Evolutionary conservation across 495 filamentous ascomycete species (phyloP).

Genomic region (Aspergillus bertholletiae): DNA sequence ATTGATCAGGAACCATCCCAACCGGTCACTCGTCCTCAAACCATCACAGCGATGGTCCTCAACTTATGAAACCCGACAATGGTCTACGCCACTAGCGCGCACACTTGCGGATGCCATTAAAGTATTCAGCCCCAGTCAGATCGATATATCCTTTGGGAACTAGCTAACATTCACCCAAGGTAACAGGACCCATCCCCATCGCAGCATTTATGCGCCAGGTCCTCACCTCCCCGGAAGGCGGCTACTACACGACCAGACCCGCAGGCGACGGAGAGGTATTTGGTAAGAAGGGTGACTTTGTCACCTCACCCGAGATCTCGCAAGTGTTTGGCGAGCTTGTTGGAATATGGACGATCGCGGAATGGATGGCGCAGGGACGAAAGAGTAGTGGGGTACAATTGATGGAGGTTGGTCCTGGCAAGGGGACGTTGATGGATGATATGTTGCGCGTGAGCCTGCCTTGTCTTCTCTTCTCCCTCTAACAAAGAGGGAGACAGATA

Average conservation of each 20-base stretch:
- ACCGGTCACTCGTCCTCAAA: conserved; percentile 8
- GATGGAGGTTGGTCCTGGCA: conserved; percentile 90
- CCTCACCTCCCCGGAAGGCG: conserved; percentile 83
- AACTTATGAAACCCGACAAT: conserved; percentile 49
- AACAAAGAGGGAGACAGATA: neutral
- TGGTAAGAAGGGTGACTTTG: conserved; percentile 86
- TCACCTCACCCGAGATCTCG: conserved; percentile 95
- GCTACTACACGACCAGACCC: conserved; percentile 82
- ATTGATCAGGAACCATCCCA: conserved; percentile 24
- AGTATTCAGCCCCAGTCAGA: conserved; percentile 37
- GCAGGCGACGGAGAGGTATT: conserved; percentile 71
- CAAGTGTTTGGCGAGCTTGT: conserved; percentile 94
- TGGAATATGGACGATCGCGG: conserved; percentile 89
- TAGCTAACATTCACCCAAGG: conserved; percentile 15
- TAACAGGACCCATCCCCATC: conserved; percentile 84
- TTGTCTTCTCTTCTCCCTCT: neutral
- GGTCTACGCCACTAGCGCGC: conserved; percentile 89
- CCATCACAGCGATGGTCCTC: conserved; percentile 31
- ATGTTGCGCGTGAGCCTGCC: conserved; percentile 69
- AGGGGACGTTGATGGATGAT: conserved; percentile 97
- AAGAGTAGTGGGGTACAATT: conserved; percentile 70
- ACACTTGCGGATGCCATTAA: conserved; percentile 79
- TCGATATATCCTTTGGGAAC: conserved; percentile 35
- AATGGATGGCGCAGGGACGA: conserved; percentile 90
- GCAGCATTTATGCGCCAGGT: conserved; percentile 98